Evolutionary conservation across 1,284 basidiomycete species (phyloP).

Genomic region (Wallemia ichthyophaga): DNA sequence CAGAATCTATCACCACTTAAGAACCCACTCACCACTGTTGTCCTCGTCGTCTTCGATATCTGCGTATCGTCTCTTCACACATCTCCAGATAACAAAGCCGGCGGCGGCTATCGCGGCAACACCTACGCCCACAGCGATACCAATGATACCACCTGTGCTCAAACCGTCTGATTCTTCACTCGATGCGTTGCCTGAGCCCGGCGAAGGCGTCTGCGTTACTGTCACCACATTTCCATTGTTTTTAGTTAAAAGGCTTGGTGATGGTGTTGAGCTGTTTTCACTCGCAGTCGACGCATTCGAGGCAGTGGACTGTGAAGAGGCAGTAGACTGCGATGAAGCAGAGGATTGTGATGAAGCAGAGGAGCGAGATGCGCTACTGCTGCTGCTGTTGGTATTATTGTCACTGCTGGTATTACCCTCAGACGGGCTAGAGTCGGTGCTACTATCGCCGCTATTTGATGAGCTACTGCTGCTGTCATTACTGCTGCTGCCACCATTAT

Average conservation of each 20-base stretch:
- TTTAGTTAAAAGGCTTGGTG: not conserved
- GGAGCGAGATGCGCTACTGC: not conserved
- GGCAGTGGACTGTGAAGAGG: not conserved
- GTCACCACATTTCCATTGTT: not conserved
- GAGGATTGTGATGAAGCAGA: not conserved
- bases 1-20: not conserved
- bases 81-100: not conserved
- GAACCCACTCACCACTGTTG: not conserved
- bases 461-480: too few relatives aligned
- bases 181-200: not conserved
- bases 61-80: not conserved
- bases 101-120: not conserved
- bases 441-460: too few relatives aligned
- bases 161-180: not conserved
- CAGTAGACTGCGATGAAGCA: not conserved
- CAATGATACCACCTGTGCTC: not conserved
- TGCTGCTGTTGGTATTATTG: not conserved
- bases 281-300: not conserved
- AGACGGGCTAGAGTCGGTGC: too few relatives aligned
- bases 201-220: not conserved
- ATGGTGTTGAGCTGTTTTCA: not conserved
- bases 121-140: not conserved
- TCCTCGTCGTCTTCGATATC: not conserved
- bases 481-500: too few relatives aligned
- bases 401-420: not conserved